A percentile compares a stretch with the other conserved stretches of the same genome.
Evolutionary conservation across 345 rosid genomes (phyloP).

Genomic region (Citrus cavaleriei): DNA sequence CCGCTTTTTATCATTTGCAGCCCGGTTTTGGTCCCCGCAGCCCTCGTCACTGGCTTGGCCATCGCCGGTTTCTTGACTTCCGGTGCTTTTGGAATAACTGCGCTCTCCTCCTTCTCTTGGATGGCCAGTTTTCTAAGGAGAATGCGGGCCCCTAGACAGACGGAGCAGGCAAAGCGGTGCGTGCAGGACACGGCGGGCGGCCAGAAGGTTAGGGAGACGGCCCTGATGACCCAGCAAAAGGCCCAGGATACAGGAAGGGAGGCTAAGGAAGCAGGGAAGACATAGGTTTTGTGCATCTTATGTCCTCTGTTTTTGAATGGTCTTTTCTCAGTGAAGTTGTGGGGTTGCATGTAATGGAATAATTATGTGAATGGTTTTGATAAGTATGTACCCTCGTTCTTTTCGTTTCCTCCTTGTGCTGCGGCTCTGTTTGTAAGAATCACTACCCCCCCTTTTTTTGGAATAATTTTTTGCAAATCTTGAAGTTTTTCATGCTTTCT

Average conservation of each 20-base stretch:
- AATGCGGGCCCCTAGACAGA: conserved; percentile 17
- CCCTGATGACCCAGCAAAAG: conserved; percentile 23
- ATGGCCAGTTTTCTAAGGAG: conserved; percentile 12
- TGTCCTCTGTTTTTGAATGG: not conserved
- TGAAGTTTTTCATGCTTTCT: not conserved
- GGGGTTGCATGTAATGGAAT: not conserved
- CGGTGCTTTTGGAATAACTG: conserved; percentile 43
- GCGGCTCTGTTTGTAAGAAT: not conserved
- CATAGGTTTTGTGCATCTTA: not conserved
- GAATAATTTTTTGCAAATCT: not conserved
- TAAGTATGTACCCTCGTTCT: too few relatives aligned
- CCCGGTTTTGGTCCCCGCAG: conserved; percentile 43
- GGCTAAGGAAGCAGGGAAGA: not conserved
- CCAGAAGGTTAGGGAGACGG: conserved; percentile 29
- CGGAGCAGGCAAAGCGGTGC: conserved; percentile 20
- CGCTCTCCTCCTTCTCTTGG: conserved; percentile 37
- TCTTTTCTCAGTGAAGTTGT: not conserved
- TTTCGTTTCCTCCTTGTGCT: too few relatives aligned
- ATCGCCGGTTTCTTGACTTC: conserved; percentile 38
- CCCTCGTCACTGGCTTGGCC: conserved; percentile 27
- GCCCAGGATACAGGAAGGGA: conserved; percentile 19
- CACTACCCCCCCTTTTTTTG: not conserved
- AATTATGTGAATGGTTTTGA: not conserved
- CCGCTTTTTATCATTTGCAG: conserved; percentile 45
- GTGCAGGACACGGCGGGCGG: conserved; percentile 25